Evolutionary conservation across 2,329 filamentous ascomycete genomes (phyloP).

Genomic region (Cadophora sp.): DNA sequence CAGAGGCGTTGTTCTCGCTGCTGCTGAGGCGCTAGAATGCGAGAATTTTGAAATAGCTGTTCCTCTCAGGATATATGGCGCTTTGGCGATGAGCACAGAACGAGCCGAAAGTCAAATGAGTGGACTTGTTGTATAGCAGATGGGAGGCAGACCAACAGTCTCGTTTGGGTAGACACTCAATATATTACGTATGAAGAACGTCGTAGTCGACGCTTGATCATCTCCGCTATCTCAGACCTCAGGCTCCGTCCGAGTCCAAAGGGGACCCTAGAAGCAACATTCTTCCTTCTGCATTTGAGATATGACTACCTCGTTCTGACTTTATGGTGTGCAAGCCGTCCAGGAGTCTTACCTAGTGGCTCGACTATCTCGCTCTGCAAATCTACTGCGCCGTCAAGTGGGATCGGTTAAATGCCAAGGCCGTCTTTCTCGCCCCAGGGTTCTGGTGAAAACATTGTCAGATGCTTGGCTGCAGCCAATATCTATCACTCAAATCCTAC

Average conservation of each 20-base stretch:
- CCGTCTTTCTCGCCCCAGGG: background rate
- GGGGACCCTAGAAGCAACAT: no score
- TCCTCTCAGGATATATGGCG: conserved; percentile 80
- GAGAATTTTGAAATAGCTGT: conserved; percentile 93
- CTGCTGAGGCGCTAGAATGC: conserved; percentile 77
- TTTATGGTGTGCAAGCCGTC: background rate
- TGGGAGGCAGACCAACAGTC: background rate
- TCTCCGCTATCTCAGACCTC: background rate
- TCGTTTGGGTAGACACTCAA: background rate
- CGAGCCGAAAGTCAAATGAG: conserved; percentile 34
- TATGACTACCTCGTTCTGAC: background rate
- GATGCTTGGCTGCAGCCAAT: background rate
- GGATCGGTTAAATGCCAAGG: background rate
- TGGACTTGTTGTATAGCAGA: conserved; percentile 40
- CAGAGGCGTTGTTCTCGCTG: conserved; percentile 77
- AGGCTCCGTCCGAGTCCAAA: no score
- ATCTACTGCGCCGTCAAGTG: background rate
- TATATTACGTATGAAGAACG: background rate
- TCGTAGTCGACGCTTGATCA: background rate
- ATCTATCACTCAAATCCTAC: background rate
- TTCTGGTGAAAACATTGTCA: background rate
- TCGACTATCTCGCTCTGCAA: background rate
- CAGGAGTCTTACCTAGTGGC: background rate
- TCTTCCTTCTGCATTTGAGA: no score
- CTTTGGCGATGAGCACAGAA: conserved; percentile 43